Evolutionary conservation across 2,329 filamentous ascomycete species (phyloP).

Genomic region (Arthrocladium fulminans): DNA sequence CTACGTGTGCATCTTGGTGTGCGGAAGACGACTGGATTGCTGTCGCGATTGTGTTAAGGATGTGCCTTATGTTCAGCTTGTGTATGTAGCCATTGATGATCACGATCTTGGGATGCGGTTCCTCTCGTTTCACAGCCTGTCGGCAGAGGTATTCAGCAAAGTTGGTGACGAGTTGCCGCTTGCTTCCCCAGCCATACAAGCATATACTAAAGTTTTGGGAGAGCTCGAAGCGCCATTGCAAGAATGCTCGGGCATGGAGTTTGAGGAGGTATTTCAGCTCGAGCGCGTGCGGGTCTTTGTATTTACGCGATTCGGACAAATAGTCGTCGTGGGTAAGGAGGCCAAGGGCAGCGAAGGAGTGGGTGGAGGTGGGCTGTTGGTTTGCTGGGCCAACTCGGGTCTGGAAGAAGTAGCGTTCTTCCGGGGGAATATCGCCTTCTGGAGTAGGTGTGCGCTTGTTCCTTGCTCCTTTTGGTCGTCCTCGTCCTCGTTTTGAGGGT

Average conservation of each 20-base stretch:
- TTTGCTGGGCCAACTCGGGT: constrained; percentile 73
- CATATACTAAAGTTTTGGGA: constrained; percentile 80
- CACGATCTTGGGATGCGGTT: constrained; percentile 54
- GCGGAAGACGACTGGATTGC: constrained; percentile 38
- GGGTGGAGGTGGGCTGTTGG: constrained; percentile 60
- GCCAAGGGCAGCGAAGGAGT: constrained; percentile 64
- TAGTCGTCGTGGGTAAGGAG: constrained; percentile 89
- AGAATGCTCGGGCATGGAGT: constrained; percentile 71
- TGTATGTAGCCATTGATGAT: constrained; percentile 73
- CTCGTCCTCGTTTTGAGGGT: constrained; percentile 45
- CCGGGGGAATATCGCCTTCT: constrained; percentile 69
- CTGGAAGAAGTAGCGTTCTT: constrained; percentile 90
- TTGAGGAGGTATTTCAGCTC: constrained; percentile 64
- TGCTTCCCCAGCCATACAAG: constrained; percentile 87
- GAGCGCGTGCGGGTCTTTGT: constrained; percentile 58
- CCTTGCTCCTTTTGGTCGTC: constrained; percentile 47
- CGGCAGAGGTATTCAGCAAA: constrained; percentile 59
- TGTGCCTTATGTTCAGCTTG: constrained; percentile 36
- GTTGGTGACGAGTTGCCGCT: constrained; percentile 61
- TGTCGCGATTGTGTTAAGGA: constrained; percentile 52
- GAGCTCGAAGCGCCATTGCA: constrained; percentile 89
- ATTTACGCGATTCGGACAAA: constrained; percentile 58
- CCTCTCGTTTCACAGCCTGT: background rate
- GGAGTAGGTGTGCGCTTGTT: constrained; percentile 67
- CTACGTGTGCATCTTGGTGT: constrained; percentile 27